phyloP scores from a whole-genome alignment of 495 filamentous ascomycete species.

The Thermothielavioides terrestris region DNA sequence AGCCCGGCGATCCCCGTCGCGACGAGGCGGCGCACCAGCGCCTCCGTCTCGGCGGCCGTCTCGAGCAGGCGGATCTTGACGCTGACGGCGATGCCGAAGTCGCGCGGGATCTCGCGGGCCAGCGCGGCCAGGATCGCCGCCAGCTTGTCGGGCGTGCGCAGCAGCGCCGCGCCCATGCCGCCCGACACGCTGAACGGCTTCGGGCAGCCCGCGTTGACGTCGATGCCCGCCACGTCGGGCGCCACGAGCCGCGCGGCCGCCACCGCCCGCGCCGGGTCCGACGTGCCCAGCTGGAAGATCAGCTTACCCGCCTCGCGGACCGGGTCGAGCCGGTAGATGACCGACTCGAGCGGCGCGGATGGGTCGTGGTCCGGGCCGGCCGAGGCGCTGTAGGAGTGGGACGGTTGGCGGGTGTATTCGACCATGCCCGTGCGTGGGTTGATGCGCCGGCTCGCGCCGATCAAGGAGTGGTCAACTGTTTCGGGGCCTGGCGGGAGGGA shows the following conservation, averaged over 20 bases:
- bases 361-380: conserved; percentile 13
- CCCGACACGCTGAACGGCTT: conserved; percentile 88
- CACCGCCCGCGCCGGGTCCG: conserved; percentile 70
- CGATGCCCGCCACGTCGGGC: conserved; percentile 80
- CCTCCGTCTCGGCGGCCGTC: conserved; percentile 59
- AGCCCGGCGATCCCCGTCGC: conserved; percentile 82
- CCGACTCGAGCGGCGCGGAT: conserved; percentile 43
- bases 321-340: conserved; percentile 81
- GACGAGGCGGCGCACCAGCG: conserved; percentile 64
- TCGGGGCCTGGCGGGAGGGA: conserved; percentile 59
- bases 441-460: conserved; percentile 67
- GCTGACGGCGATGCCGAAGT: conserved; percentile 78
- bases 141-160: conserved; percentile 73
- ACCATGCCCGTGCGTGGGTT: conserved; percentile 68
- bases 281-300: conserved; percentile 87
- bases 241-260: conserved; percentile 76
- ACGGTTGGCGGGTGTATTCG: conserved; percentile 71
- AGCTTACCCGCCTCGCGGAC: conserved; percentile 58
- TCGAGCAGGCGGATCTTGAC: conserved; percentile 92
- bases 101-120: conserved; percentile 64
- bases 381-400: conserved; percentile 51
- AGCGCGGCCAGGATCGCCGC: conserved; percentile 72
- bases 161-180: conserved; percentile 90
- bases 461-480: conserved; percentile 82
- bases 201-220: conserved; percentile 94